phyloP scores from a whole-genome alignment of 225 moss, liverwort and hornwort species.

The Straminergon stramineum region DNA sequence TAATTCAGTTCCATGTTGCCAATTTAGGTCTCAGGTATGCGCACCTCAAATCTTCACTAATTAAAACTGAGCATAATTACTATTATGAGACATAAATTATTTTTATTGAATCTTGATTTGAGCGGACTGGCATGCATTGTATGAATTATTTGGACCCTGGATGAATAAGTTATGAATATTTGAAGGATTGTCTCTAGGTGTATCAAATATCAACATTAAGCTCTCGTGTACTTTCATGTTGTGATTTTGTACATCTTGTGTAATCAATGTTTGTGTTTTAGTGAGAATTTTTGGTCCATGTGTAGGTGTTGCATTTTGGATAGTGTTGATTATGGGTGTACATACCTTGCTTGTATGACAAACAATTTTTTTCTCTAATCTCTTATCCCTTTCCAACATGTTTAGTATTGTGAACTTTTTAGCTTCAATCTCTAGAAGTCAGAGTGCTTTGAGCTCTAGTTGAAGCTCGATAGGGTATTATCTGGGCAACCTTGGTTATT shows the following conservation, averaged over 20 bases:
- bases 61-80: background rate
- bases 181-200: background rate
- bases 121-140: background rate
- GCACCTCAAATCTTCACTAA: background rate
- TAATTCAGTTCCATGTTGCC: background rate
- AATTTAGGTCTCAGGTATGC: background rate
- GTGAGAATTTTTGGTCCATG: background rate
- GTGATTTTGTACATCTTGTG: background rate
- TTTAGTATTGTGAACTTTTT: background rate
- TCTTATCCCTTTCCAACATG: background rate
- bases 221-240: background rate
- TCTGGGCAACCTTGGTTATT: background rate
- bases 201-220: background rate
- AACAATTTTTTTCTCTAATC: background rate
- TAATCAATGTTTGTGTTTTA: background rate
- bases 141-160: background rate
- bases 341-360: background rate
- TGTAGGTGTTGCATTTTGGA: background rate
- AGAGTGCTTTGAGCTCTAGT: background rate
- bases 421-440: background rate
- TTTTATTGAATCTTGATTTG: background rate
- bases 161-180: background rate
- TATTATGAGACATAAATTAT: no score
- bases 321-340: background rate
- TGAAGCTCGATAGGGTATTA: background rate